phyloP scores from a whole-genome alignment of 2,329 filamentous ascomycete species.

The Chrysosporium keratinophilum region DNA sequence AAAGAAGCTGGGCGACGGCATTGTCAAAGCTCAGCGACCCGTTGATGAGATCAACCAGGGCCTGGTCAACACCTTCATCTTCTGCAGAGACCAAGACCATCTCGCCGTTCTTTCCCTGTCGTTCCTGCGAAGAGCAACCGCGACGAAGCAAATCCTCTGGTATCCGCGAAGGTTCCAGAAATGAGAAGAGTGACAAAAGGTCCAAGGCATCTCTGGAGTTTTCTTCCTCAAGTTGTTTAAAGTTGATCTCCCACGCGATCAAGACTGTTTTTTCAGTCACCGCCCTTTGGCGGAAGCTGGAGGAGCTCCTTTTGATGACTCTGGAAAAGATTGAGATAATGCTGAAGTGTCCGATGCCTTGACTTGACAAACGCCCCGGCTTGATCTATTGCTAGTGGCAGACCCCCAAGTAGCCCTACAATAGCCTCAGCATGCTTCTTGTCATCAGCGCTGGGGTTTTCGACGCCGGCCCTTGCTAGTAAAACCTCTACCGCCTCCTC shows the following conservation, averaged over 20 bases:
- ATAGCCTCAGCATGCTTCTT: slow-evolving; percentile 4
- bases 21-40: slow-evolving; percentile 14
- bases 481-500: slow-evolving; percentile 13
- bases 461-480: slow-evolving; percentile 10
- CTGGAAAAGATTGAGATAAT: slow-evolving; percentile 13
- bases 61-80: slow-evolving; percentile 12
- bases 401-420: slow-evolving; percentile 11
- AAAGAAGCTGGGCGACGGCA: slow-evolving; percentile 14
- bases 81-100: slow-evolving; percentile 10
- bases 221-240: slow-evolving; percentile 10
- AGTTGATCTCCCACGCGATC: slow-evolving; percentile 16
- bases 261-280: slow-evolving; percentile 14
- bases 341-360: slow-evolving; percentile 10
- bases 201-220: slow-evolving; percentile 6
- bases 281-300: not conserved
- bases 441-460: slow-evolving; percentile 10
- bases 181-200: slow-evolving; percentile 14
- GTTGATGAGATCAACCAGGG: slow-evolving; percentile 11
- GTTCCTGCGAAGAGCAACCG: slow-evolving; percentile 8
- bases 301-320: slow-evolving; percentile 12
- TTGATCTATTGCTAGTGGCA: slow-evolving; percentile 16
- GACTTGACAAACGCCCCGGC: slow-evolving; percentile 16
- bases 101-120: slow-evolving; percentile 15
- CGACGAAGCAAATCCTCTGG: slow-evolving; percentile 12
- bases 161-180: slow-evolving; percentile 14